Evolutionary conservation across 257 asterid genomes (phyloP).

Genomic region (Datura wrightii): DNA sequence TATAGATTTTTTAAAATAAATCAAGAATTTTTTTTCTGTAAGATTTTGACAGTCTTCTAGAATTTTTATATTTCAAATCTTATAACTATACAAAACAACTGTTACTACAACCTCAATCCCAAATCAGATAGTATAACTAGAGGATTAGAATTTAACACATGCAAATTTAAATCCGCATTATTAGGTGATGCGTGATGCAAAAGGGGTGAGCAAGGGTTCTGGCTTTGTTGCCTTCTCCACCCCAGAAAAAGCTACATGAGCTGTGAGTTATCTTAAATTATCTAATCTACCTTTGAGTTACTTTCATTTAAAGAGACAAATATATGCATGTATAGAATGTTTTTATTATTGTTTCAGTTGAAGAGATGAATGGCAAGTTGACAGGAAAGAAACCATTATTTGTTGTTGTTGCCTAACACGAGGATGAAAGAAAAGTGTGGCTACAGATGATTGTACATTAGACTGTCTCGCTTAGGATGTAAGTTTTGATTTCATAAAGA

Average conservation of each 20-base stretch:
- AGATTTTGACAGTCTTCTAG: too few species aligned
- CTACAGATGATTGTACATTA: slow-evolving; percentile 56
- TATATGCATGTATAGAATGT: background rate
- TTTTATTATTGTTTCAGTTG: slow-evolving; percentile 47
- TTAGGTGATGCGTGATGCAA: slow-evolving; percentile 67
- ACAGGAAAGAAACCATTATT: slow-evolving; percentile 80
- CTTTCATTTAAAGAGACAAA: background rate
- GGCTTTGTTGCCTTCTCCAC: slow-evolving; percentile 86
- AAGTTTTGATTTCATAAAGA: background rate
- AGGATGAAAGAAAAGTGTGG: slow-evolving; percentile 81
- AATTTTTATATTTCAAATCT: too few species aligned
- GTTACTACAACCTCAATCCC: too few species aligned
- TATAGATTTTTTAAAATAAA: too few species aligned
- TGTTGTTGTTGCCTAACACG: slow-evolving; percentile 78
- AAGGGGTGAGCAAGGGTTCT: slow-evolving; percentile 82
- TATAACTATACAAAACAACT: too few species aligned
- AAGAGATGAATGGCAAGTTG: slow-evolving; percentile 87
- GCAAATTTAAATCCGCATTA: slow-evolving; percentile 16
- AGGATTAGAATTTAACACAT: too few species aligned
- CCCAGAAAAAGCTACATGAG: slow-evolving; percentile 76
- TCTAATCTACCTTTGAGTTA: background rate
- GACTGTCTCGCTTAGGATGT: slow-evolving; percentile 3
- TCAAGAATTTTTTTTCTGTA: too few species aligned
- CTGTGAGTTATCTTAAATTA: slow-evolving; percentile 51
- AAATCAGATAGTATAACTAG: too few species aligned